Base-by-base conservation (phyloP, 2,329 filamentous ascomycete genomes). In the Bipolaris oryzae region DNA sequence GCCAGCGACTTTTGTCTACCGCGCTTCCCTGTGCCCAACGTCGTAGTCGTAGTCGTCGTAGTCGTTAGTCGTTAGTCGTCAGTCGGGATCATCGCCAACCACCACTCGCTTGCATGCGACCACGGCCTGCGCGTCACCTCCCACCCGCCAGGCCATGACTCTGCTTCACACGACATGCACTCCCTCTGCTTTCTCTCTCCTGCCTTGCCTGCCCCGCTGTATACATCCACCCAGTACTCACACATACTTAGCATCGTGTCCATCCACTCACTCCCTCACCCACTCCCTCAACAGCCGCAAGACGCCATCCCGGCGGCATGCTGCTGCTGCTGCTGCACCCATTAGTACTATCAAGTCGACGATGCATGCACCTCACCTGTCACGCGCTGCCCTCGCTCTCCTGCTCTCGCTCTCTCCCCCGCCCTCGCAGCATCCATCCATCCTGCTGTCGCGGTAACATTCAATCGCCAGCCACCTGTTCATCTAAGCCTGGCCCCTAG, bases 401-500 rank as follows among this genome's bases (percentile, higher is more conserved):
- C 69, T 64, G 9, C 25, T 28, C 25, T 28, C 25, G 7, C 25
- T 28, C 9, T 28, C 63, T 67, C 69, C 67, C 23, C 67, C 67
- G 66, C 63, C 67, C 66, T 63, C 56, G 61, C 25, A 50, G 53
- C 54, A 62, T 63, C 57, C 58, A 63, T 66, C 67, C 58, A 63
- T 66, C 67, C 66, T 55, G 65, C 68, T 61, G 63, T 70, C 63
- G 55, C 68, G 66, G 67, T 69, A 69, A 63, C 68, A 66, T 62
- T 66, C 60, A 71, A 75, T 10, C 7, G 71, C 73, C 70, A 75
- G 71, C 73, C 70, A 73, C 72, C 71, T 72, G 69, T 69, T 71
- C 67, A 72, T 66, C 67, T 63, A 58, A 57, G 60, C 55, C 58
- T 63, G 52, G 57, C 53, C 60, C 25, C 59, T 69, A 58, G 66